Evolutionary conservation across 352 stramenopile species (phyloP).

Genomic region (Globisporangium spiculum): DNA sequence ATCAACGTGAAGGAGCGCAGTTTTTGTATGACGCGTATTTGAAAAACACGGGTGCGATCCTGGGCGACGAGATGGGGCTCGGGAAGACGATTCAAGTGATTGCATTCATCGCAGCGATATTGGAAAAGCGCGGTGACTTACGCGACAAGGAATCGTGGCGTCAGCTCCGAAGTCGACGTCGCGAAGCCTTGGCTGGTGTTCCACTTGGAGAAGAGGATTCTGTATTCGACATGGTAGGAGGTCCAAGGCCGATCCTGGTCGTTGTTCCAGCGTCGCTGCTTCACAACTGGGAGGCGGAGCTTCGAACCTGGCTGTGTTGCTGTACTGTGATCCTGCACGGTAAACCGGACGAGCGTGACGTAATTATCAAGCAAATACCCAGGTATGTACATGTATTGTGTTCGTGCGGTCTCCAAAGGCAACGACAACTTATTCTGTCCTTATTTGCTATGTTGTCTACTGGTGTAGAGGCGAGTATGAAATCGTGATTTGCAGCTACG

Average conservation of each 20-base stretch:
- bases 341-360: constrained; percentile 49
- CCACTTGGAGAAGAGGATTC: not conserved
- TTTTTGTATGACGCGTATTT: constrained; percentile 66
- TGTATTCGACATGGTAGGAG: constrained; percentile 20
- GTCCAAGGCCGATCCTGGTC: constrained; percentile 92
- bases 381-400: constrained; percentile 70
- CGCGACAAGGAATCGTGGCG: constrained; percentile 95
- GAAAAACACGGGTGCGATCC: constrained; percentile 76
- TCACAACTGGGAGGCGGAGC: constrained; percentile 99
- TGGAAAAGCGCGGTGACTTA: constrained; percentile 92
- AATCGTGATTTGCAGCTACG: constrained; percentile 82
- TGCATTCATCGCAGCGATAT: constrained; percentile 85
- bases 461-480: constrained; percentile 61
- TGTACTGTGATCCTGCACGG: constrained; percentile 61
- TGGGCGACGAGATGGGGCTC: constrained; percentile 99
- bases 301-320: constrained; percentile 93
- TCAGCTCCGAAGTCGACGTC: constrained; percentile 91
- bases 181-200: constrained; percentile 27
- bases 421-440: not conserved
- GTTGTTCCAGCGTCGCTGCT: constrained; percentile 97
- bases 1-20: constrained; percentile 64
- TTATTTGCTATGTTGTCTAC: constrained; percentile 49
- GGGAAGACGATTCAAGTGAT: constrained; percentile 95
- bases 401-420: not conserved
- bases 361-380: constrained; percentile 62